These are phyloP conservation scores for Macroventuria anomochaeta DNA, from an alignment of 2,329 filamentous ascomycete species.

Conservation along the genomic window DNA sequence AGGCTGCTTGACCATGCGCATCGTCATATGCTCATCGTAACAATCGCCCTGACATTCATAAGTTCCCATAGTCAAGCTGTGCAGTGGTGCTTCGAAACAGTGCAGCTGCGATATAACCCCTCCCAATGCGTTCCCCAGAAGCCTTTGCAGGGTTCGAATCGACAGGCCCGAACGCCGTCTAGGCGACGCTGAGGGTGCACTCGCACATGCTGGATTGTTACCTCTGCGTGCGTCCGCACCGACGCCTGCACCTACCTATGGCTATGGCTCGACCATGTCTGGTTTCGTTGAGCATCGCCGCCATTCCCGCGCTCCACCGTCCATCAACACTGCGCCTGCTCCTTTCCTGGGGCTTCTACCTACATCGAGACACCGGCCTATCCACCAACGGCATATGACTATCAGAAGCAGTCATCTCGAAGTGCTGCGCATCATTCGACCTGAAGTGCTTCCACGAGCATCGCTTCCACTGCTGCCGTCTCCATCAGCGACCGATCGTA, in stretches of 20 bases:
- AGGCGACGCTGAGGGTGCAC: background rate
- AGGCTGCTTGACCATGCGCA: background rate
- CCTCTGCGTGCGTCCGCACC: background rate
- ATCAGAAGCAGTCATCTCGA: background rate
- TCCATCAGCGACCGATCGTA: constrained; percentile 2
- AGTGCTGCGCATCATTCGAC: constrained; percentile 1
- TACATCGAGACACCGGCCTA: background rate
- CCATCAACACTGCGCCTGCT: background rate
- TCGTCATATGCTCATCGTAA: background rate
- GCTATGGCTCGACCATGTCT: background rate
- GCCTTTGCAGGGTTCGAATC: background rate
- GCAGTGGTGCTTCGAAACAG: background rate
- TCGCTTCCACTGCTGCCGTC: constrained; percentile 10
- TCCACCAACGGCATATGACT: background rate
- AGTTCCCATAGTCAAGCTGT: background rate
- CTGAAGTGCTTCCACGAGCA: constrained; percentile 7
- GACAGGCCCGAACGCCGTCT: constrained; percentile 4
- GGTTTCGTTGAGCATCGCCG: background rate
- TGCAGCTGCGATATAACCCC: background rate
- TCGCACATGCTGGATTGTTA: too few relatives aligned
- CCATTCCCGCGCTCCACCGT: background rate
- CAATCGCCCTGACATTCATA: background rate
- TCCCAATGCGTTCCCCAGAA: background rate
- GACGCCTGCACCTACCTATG: background rate
- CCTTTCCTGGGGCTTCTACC: background rate